A percentile compares a stretch with the other conserved stretches of the same genome.
These are phyloP conservation scores for Dipteronia sinensis DNA, from an alignment of 345 rosid genomes.

Conservation along the genomic window DNA sequence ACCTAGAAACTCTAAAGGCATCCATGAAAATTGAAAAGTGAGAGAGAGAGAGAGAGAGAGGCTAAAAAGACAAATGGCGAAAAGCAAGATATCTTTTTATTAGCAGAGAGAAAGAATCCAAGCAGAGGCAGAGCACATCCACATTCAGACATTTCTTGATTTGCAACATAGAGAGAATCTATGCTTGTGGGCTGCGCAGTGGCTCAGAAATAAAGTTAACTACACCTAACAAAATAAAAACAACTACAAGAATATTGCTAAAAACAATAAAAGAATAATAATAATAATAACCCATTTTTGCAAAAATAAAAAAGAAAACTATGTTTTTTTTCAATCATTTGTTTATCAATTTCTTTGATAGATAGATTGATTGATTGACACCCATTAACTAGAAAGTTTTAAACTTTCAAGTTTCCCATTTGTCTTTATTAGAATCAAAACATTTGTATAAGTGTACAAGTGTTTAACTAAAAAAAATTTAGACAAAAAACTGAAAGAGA, in stretches of 20 bases:
- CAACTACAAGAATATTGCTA: constrained; percentile 50
- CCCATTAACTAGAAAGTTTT: constrained; percentile 51
- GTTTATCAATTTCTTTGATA: constrained; percentile 50
- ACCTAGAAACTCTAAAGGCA: constrained; percentile 45
- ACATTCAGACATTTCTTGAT: constrained; percentile 41
- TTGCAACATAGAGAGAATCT: constrained; percentile 59
- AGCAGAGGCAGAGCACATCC: constrained; percentile 30
- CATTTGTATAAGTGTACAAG: background rate
- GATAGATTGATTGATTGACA: constrained; percentile 47
- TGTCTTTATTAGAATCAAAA: constrained; percentile 6
- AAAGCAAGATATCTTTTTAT: constrained; percentile 55
- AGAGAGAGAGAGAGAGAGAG: background rate
- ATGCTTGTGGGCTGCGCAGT: constrained; percentile 57
- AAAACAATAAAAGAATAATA: constrained; percentile 49
- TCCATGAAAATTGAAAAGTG: constrained; percentile 46
- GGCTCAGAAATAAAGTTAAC: constrained; percentile 43
- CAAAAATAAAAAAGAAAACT: constrained; percentile 28
- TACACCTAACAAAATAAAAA: constrained; percentile 29
- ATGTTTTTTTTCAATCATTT: constrained; percentile 50
- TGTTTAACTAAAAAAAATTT: no score
- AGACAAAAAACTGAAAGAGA: constrained; percentile 6
- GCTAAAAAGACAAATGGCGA: constrained; percentile 37
- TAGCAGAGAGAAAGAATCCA: constrained; percentile 40
- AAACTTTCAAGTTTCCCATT: constrained; percentile 28
- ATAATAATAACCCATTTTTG: constrained; percentile 36